These are phyloP conservation scores for Yarrowia divulgata DNA, from an alignment of 805 yeast genomes.

Conservation along the genomic window DNA sequence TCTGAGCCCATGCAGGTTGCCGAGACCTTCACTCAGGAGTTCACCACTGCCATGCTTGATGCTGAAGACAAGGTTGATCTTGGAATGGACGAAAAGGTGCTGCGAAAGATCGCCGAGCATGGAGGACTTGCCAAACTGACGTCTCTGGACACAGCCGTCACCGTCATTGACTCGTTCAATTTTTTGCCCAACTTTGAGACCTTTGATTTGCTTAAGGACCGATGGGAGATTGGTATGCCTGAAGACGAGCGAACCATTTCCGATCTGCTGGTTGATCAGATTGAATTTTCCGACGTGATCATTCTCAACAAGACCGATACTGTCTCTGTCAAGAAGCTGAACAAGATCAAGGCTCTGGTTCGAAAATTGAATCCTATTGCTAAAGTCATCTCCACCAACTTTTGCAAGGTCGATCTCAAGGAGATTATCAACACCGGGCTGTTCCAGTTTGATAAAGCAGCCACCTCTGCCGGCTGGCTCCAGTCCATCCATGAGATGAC, in stretches of 20 bases:
- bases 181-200: conserved; percentile 56
- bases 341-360: conserved; percentile 51
- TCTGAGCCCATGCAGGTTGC: conserved; percentile 62
- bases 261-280: conserved; percentile 57
- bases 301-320: conserved; percentile 53
- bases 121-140: conserved; percentile 56
- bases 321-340: conserved; percentile 47
- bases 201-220: conserved; percentile 54
- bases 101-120: conserved; percentile 49
- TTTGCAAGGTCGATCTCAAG: conserved; percentile 52
- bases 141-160: conserved; percentile 56
- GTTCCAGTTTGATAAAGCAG: conserved; percentile 55
- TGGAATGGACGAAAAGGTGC: conserved; percentile 43
- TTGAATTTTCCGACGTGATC: conserved; percentile 58
- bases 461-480: conserved; percentile 57
- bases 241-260: conserved; percentile 57
- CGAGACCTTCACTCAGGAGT: conserved; percentile 57
- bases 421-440: conserved; percentile 52
- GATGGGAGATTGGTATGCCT: conserved; percentile 51
- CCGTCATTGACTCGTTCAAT: conserved; percentile 56
- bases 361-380: conserved; percentile 55
- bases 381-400: conserved; percentile 52
- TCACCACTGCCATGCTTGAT: conserved; percentile 51
- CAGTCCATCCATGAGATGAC: conserved; percentile 54
- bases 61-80: conserved; percentile 39